phyloP scores from a whole-genome alignment of 495 filamentous ascomycete genomes.

The Rusavskia elegans region DNA sequence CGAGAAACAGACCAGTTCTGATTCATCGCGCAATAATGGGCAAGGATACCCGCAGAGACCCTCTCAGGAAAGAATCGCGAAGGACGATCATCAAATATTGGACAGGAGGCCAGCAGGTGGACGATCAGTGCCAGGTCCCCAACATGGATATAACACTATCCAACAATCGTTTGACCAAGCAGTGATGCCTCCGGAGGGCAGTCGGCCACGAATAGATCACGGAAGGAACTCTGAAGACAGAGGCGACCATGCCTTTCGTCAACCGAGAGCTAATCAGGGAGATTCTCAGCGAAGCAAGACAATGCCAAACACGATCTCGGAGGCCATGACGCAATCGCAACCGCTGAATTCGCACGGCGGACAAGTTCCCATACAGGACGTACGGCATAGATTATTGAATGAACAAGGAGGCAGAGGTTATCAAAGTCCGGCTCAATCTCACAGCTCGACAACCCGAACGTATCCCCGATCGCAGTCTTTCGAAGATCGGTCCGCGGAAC shows the following conservation, averaged over 20 bases:
- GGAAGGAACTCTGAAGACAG: constrained; percentile 6
- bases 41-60: not conserved
- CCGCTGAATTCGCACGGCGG: not conserved
- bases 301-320: constrained; percentile 10
- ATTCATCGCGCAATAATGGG: not conserved
- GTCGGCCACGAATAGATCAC: not conserved
- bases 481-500: no score
- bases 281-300: constrained; percentile 10
- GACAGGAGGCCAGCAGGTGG: no score
- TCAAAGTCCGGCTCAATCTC: not conserved
- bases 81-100: no score
- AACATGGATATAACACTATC: not conserved
- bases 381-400: no score
- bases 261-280: not conserved
- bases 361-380: no score
- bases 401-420: not conserved
- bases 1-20: constrained; percentile 6
- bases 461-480: no score
- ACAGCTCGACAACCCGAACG: not conserved
- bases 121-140: not conserved
- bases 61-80: no score
- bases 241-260: not conserved
- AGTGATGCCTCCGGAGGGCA: not conserved
- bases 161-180: not conserved
- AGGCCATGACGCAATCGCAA: not conserved